Evolutionary conservation across 1,284 basidiomycete species (phyloP), one percentile per base, ranked within the genome.

Genomic region (Boletus smithii): DNA sequence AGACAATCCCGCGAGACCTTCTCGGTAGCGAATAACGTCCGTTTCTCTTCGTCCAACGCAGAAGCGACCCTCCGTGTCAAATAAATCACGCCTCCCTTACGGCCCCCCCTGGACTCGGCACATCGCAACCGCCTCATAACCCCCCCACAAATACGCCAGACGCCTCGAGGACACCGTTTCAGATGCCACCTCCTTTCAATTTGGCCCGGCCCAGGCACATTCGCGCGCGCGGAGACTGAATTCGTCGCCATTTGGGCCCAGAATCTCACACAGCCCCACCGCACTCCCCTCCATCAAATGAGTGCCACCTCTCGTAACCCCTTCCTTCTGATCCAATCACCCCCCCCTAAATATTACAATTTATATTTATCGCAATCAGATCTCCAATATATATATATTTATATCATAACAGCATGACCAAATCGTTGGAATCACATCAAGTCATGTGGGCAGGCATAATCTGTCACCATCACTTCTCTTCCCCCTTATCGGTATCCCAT

Each of bases 1-100:
- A 59, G 57, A 52, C 56, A 59, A 63, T 52, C 53, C 60, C 47
- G 50, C 53, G 63, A 58, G 50, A 39, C 62, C 61, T 51, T 57
- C 44, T 66, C 69, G 67, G 66, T 61, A 66, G 70, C 69, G 70
- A 73, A 69, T 60, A 66, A 52, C 61, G 67, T 44, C 58, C 57
- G 53, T 47, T 8, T 24, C 30, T 31, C n/a, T n/a, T 31, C 30
- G 14, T n/a, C 27, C 57, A 60, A 6, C 59, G 46, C 50, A 49
- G 60, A 61, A 59, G 55, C 51, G 41, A 43, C 2, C 30, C 27
- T 6, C 26, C 27, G 16, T 53, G 53, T 56, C 58, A 48, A 17
- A 57, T 47, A 35, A 18, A 43, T 46, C 57, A 50, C 18, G 29
- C 14, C 47, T 22, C 22, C n/a, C n/a, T n/a, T n/a, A n/a, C n/a